phyloP scores from a whole-genome alignment of 768 basidiomycete species.

The Holtermannia corniformis region DNA sequence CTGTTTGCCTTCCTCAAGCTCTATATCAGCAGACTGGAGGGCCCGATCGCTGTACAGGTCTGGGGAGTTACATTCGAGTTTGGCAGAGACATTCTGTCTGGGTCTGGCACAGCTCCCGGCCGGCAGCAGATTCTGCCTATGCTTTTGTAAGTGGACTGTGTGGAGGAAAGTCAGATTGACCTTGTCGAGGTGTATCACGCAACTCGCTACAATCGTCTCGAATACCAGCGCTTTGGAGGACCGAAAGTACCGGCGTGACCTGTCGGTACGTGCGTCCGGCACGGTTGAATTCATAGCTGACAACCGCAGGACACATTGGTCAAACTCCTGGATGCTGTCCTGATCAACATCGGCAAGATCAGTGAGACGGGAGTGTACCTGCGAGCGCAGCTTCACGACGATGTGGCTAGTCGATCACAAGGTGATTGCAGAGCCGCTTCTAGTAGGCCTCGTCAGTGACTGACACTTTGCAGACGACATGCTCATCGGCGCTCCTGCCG shows the following conservation, averaged over 20 bases:
- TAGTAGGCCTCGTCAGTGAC: neutral
- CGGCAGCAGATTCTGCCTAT: constrained; percentile 62
- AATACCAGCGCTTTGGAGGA: constrained; percentile 91
- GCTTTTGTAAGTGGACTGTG: constrained; percentile 50
- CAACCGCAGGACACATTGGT: constrained; percentile 74
- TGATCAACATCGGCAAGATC: constrained; percentile 49
- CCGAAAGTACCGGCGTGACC: constrained; percentile 70
- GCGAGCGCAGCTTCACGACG: constrained; percentile 2
- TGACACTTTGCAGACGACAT: constrained; percentile 4
- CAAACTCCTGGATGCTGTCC: constrained; percentile 71
- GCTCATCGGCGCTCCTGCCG: neutral
- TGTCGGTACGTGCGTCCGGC: constrained; percentile 53
- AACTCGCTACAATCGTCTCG: constrained; percentile 18
- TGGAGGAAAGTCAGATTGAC: neutral
- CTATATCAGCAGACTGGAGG: constrained; percentile 73
- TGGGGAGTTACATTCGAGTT: constrained; percentile 73
- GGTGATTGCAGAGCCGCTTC: constrained; percentile 1
- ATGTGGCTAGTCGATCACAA: constrained; percentile 2
- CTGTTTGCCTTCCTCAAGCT: constrained; percentile 65
- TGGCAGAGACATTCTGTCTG: constrained; percentile 64
- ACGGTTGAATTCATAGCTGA: neutral
- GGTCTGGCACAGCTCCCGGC: constrained; percentile 51
- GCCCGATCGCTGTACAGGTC: constrained; percentile 83
- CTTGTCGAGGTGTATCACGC: constrained; percentile 10
- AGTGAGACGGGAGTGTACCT: constrained; percentile 15